A percentile compares a stretch with the other conserved stretches of the same genome.
These are phyloP conservation scores for Anthracocystis walkeri DNA, from an alignment of 1,284 basidiomycete genomes.

Conservation along the genomic window DNA sequence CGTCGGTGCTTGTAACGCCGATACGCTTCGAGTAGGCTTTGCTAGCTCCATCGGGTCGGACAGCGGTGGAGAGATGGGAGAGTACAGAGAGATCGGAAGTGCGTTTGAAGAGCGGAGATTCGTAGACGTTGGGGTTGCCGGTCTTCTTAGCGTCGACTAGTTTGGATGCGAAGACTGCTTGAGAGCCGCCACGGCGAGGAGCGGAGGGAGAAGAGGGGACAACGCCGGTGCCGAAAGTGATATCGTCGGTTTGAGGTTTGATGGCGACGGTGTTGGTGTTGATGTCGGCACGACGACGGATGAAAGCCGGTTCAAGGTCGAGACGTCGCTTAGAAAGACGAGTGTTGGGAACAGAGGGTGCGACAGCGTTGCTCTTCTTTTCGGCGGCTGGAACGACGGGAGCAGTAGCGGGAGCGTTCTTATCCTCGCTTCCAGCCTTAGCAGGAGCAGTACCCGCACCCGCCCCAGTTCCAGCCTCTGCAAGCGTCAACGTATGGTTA, in stretches of 20 bases:
- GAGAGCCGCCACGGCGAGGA: not conserved
- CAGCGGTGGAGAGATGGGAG: constrained; percentile 46
- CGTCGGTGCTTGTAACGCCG: constrained; percentile 48
- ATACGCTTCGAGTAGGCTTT: constrained; percentile 32
- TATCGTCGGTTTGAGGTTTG: no score
- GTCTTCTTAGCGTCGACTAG: constrained; percentile 38
- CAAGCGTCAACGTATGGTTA: constrained; percentile 17
- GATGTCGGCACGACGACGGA: not conserved
- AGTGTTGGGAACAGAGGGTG: no score
- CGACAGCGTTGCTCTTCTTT: no score
- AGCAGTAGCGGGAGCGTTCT: no score
- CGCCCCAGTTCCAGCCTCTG: constrained; percentile 13
- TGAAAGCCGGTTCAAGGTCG: no score
- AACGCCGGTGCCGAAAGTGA: not conserved
- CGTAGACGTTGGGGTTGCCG: constrained; percentile 12
- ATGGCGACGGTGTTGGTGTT: not conserved
- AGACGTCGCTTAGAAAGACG: no score
- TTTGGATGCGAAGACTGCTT: constrained; percentile 15
- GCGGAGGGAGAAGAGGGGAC: no score
- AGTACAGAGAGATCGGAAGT: constrained; percentile 47
- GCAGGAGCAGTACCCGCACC: not conserved
- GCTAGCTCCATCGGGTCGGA: constrained; percentile 31
- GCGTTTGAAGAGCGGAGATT: constrained; percentile 29
- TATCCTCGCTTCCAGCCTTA: not conserved
- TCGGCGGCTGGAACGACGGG: no score